Base-by-base conservation (phyloP, 1,284 basidiomycete genomes). In the Marasmius tenuissimus region DNA sequence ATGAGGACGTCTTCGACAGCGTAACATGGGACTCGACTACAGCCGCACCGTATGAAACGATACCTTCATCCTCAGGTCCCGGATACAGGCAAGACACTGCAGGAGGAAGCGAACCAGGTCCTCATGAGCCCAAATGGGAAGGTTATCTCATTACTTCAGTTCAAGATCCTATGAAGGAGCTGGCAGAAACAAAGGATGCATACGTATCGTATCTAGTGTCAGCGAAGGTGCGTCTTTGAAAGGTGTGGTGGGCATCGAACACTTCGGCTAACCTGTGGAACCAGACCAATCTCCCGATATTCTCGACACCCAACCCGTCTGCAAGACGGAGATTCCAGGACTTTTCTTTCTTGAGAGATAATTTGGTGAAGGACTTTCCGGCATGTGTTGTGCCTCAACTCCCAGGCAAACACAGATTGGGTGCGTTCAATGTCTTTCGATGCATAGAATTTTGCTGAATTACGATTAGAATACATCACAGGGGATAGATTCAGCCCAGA, bases 401-500 rank as follows among this genome's bases (percentile, higher is more conserved):
- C 56, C 97, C 97, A 4, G 96, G 96, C 76, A 99, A 99, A 77
- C 97, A 98, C 72, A 85, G 97, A 60, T 78, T 98, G 71, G 95
- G 94, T 97, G 66, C 63, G 89, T 81, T 27, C 38, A 12, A 39
- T 14, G 6, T 9, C 18, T n/a, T 16, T 35, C 27, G 11, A 61
- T 27, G 63, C 56, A 37, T 27, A 35, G 18, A 16, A 37, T 35
- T 42, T 40, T 42, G 47, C 16, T 40, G 52, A 60, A 53, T 61
- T 33, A 60, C 63, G 61, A 50, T 51, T 72, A 96, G 96, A 97
- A 75, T 99, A 99, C 73, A 86, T 99, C 63, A 98, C 96, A 35
- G 96, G 97, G 18, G 97, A 99, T 75, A 85, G 97, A 61, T 99
- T 99, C 77, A 95, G 94, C 67, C 86, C 91, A 5, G 97, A 98